These are phyloP conservation scores for Artomyces pyxidatus DNA, from an alignment of 768 basidiomycete species.

Conservation along the genomic window DNA sequence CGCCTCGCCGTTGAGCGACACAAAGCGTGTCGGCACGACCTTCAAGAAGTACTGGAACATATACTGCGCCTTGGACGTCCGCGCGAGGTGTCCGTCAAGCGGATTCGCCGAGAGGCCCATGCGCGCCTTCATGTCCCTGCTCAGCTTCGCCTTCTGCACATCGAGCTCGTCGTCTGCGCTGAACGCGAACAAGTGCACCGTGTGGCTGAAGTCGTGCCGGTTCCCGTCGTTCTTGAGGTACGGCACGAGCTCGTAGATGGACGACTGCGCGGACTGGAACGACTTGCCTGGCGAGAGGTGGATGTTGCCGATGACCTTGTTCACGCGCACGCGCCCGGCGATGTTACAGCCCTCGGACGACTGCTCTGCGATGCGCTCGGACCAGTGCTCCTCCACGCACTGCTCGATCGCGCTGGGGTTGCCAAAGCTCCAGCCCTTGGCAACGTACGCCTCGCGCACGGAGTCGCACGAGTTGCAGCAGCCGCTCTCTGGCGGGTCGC, in stretches of 20 bases:
- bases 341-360: constrained; percentile 93
- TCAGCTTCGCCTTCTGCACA: constrained; percentile 50
- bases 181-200: constrained; percentile 74
- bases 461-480: constrained; percentile 98
- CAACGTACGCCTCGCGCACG: constrained; percentile 82
- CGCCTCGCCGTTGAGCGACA: constrained; percentile 67
- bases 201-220: constrained; percentile 91
- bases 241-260: constrained; percentile 86
- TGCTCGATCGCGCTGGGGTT: constrained; percentile 91
- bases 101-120: constrained; percentile 74
- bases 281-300: constrained; percentile 91
- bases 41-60: constrained; percentile 99
- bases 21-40: constrained; percentile 93
- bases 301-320: constrained; percentile 95
- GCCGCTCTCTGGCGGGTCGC: constrained; percentile 59
- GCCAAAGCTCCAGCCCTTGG: constrained; percentile 91
- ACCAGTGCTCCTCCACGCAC: constrained; percentile 94
- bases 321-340: constrained; percentile 84
- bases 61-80: constrained; percentile 76
- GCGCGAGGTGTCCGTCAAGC: constrained; percentile 54
- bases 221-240: constrained; percentile 85
- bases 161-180: constrained; percentile 79
- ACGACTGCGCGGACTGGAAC: constrained; percentile 80
- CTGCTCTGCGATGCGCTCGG: constrained; percentile 87
- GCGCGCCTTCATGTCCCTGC: constrained; percentile 56